Evolutionary conservation across 768 basidiomycete genomes (phyloP), one percentile per base, ranked within the genome.

Genomic region (Kwoniella dejecticola): DNA sequence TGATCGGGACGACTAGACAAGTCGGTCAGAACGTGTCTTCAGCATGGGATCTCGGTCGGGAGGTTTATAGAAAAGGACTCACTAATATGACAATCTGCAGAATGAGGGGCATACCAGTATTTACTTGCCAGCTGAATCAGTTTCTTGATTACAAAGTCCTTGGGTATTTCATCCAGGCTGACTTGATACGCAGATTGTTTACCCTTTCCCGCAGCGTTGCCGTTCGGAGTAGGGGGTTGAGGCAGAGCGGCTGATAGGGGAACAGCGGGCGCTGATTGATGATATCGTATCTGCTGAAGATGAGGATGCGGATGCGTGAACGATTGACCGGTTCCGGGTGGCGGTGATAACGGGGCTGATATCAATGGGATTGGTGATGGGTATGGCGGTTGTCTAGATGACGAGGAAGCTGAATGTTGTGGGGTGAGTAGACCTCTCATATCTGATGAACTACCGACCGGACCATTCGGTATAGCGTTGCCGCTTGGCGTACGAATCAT

Each of bases 91-190:
- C 42, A 46, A 31, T 62, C 60, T 12, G 60, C 52, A 10, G 60
- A 54, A 38, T 54, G 52, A 7, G 60, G 52, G 17, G 60, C 49
- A 38, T 54, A 55, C 60, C 60, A 62, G 36, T 62, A 62, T 36
- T 48, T 62, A 26, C 52, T 53, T 21, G 60, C 60, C 17, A 62
- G 26, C 19, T 54, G 52, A 8, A 62, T 36, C 21, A 62, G 21
- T 36, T 62, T 53, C 31, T 62, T 62, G 23, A 62, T 33, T 7
- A 62, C 60, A 36, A 62, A 62, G 33, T 62, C 60, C 15, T 62
- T 62, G 11, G 60, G 60, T 8, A 62, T 62, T 46, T 62, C 60
- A 42, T 62, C 60, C 23, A 62, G 13, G 21, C 52, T 62, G 10
- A 53, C 53, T 41, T 54, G 60, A 31, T 62, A 55, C 8, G 60